phyloP scores from a whole-genome alignment of 306 rosid genomes.

The Senna siamea region DNA sequence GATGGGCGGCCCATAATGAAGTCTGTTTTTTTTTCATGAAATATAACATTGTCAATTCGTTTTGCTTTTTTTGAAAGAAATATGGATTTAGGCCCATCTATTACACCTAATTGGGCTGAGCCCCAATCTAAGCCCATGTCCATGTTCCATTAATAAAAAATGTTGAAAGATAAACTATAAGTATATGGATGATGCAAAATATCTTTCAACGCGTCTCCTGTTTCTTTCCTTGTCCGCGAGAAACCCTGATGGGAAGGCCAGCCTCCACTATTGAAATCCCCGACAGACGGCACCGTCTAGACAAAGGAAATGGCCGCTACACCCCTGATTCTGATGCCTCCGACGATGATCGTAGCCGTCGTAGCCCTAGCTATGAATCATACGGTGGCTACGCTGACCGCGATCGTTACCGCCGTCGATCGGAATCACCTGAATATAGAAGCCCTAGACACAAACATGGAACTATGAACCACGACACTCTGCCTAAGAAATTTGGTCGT shows the following conservation, averaged over 20 bases:
- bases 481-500: conserved; percentile 78
- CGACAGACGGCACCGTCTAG: conserved; percentile 42
- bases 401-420: conserved; percentile 40
- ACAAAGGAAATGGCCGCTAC: conserved; percentile 44
- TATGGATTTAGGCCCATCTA: too few relatives aligned
- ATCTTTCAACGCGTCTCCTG: too few relatives aligned
- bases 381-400: conserved; percentile 45
- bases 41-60: too few relatives aligned
- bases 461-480: conserved; percentile 27
- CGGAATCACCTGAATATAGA: conserved; percentile 50
- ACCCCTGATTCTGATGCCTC: conserved; percentile 51
- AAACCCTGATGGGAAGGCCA: conserved; percentile 57
- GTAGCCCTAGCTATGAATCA: conserved; percentile 79
- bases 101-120: too few relatives aligned
- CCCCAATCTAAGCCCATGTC: too few relatives aligned
- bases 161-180: too few relatives aligned
- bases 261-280: conserved; percentile 57
- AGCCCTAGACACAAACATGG: conserved; percentile 54
- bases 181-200: too few relatives aligned
- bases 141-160: too few relatives aligned
- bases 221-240: background rate
- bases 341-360: conserved; percentile 49
- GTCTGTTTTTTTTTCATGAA: too few relatives aligned
- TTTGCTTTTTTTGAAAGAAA: too few relatives aligned
- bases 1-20: too few relatives aligned